phyloP scores from a whole-genome alignment of 129 eudicot species.

The Tagetes patula region DNA sequence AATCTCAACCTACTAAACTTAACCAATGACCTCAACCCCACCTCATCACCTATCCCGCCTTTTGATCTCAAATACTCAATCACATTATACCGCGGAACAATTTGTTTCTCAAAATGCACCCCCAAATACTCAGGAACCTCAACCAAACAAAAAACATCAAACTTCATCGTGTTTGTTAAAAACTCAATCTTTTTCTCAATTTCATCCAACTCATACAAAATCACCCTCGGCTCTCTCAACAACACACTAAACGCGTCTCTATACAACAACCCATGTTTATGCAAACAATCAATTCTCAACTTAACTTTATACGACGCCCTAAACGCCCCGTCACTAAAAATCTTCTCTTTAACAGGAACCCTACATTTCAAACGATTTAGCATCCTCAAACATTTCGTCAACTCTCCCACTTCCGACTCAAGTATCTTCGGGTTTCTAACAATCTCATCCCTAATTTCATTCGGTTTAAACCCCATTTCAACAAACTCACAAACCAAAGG shows the following conservation, averaged over 20 bases:
- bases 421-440: slow-evolving; percentile 63
- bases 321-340: slow-evolving; percentile 54
- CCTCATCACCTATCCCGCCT: slow-evolving; percentile 74
- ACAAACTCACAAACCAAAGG: slow-evolving; percentile 64
- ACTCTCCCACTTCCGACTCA: slow-evolving; percentile 75
- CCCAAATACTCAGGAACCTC: slow-evolving; percentile 91
- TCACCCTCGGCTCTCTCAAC: slow-evolving; percentile 78
- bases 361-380: slow-evolving; percentile 68
- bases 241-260: slow-evolving; percentile 70
- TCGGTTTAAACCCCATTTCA: slow-evolving; percentile 49
- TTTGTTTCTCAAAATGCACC: slow-evolving; percentile 72
- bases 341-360: slow-evolving; percentile 49
- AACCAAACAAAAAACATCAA: slow-evolving; percentile 56
- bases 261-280: slow-evolving; percentile 61
- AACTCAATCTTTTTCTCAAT: slow-evolving; percentile 73
- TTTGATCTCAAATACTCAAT: slow-evolving; percentile 73
- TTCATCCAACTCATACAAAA: slow-evolving; percentile 56
- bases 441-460: slow-evolving; percentile 52
- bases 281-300: slow-evolving; percentile 73
- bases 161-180: slow-evolving; percentile 55
- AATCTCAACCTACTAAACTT: slow-evolving; percentile 73
- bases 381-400: slow-evolving; percentile 65
- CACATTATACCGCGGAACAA: slow-evolving; percentile 81
- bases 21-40: slow-evolving; percentile 61
- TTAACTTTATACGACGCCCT: slow-evolving; percentile 68